phyloP scores from a whole-genome alignment of 1,284 basidiomycete species.

The Pholiota adiposa region DNA sequence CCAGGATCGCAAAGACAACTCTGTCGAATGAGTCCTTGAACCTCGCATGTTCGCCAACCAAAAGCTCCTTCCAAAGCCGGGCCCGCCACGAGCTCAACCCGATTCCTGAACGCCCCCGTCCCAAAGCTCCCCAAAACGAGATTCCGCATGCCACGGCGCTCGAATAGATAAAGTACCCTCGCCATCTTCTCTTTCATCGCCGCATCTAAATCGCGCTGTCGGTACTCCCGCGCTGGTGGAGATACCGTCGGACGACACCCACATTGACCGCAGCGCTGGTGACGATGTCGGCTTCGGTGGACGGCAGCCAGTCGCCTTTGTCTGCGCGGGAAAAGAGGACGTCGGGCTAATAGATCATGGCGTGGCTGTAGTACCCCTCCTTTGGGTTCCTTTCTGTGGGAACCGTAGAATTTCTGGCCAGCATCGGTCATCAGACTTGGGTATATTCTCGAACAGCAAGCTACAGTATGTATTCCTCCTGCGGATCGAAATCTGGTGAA shows the following conservation, averaged over 20 bases:
- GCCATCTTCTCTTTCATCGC: conserved; percentile 73
- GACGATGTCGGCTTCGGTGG: conserved; percentile 61
- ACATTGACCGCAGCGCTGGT: conserved; percentile 74
- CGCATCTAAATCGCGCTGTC: conserved; percentile 52
- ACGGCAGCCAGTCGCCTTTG: conserved; percentile 53
- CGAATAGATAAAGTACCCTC: conserved; percentile 63
- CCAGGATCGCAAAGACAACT: conserved; percentile 68
- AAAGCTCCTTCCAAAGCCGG: conserved; percentile 64
- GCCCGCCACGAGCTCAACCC: conserved; percentile 56
- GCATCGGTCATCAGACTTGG: conserved; percentile 54
- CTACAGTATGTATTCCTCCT: conserved; percentile 35
- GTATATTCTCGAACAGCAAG: conserved; percentile 60
- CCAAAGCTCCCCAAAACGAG: conserved; percentile 75
- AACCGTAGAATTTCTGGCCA: conserved; percentile 51
- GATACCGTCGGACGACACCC: conserved; percentile 51
- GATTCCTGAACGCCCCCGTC: conserved; percentile 72
- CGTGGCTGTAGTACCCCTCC: conserved; percentile 63
- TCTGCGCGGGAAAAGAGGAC: conserved; percentile 62
- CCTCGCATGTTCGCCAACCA: conserved; percentile 48
- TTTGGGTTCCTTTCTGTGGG: conserved; percentile 53
- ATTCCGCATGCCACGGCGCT: conserved; percentile 56
- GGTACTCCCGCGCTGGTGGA: conserved; percentile 32
- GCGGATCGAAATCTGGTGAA: conserved; percentile 57
- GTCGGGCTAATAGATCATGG: conserved; percentile 68
- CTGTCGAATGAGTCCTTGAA: conserved; percentile 61